Evolutionary conservation across 331 rosid genomes (phyloP).

Genomic region (Dryas integrifolia): DNA sequence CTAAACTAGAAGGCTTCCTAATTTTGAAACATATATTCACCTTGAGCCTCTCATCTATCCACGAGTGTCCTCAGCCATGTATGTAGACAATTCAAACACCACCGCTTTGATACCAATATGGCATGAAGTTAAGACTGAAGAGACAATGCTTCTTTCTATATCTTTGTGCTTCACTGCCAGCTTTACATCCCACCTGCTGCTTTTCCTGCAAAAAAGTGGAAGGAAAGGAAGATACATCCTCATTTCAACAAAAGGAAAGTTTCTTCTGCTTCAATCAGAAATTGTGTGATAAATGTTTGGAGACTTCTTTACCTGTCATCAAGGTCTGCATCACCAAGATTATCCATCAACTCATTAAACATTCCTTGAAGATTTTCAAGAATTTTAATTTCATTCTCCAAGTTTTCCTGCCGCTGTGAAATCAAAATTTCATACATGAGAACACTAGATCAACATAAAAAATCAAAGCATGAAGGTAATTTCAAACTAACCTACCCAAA

Average conservation of each 20-base stretch:
- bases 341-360: constrained; percentile 57
- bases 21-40: background rate
- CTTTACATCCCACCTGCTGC: constrained; percentile 54
- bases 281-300: background rate
- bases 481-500: background rate
- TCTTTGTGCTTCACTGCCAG: constrained; percentile 55
- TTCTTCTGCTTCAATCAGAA: constrained; percentile 9
- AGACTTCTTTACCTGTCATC: constrained; percentile 54
- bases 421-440: background rate
- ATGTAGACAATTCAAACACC: constrained; percentile 35
- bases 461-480: background rate
- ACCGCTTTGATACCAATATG: constrained; percentile 34
- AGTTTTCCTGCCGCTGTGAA: constrained; percentile 55
- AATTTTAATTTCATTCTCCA: constrained; percentile 68
- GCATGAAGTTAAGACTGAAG: constrained; percentile 57
- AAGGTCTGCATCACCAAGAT: constrained; percentile 44
- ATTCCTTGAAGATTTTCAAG: constrained; percentile 44
- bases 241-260: constrained; percentile 6
- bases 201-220: constrained; percentile 39
- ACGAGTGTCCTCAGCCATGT: constrained; percentile 50
- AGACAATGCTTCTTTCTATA: constrained; percentile 50
- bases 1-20: constrained; percentile 11
- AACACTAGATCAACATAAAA: background rate
- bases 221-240: background rate
- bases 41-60: constrained; percentile 40